These are phyloP conservation scores for Microsporum ferrugineum DNA, from an alignment of 2,329 filamentous ascomycete species.

Conservation along the genomic window DNA sequence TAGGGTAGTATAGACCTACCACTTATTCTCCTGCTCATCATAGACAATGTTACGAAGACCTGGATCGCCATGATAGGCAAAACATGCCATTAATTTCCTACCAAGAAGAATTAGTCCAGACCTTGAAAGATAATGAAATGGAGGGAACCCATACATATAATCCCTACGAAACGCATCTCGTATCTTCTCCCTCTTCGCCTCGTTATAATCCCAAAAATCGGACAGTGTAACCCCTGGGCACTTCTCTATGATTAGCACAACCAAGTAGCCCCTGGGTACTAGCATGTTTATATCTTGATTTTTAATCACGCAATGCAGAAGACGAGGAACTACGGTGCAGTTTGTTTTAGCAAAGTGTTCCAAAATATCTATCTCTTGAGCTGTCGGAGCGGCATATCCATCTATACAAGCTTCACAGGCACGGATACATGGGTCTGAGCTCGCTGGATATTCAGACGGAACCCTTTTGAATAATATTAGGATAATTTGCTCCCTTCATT, in stretches of 20 bases:
- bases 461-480: background rate
- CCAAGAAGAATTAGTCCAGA: background rate
- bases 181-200: constrained; percentile 6
- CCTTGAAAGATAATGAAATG: background rate
- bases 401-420: background rate
- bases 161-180: constrained; percentile 6
- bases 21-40: constrained; percentile 7
- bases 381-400: background rate
- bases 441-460: background rate
- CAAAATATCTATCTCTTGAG: background rate
- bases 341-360: background rate
- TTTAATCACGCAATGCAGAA: background rate
- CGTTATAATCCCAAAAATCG: constrained; percentile 2
- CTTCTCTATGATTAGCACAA: constrained; percentile 10
- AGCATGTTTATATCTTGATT: background rate
- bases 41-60: constrained; percentile 3
- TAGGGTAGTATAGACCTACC: background rate
- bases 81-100: background rate
- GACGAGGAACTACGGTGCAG: constrained; percentile 5
- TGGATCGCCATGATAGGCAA: background rate
- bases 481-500: no score
- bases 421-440: background rate
- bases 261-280: constrained; percentile 8
- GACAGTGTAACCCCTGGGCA: constrained; percentile 6
- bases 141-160: background rate